Percentiles rank a stretch among this genome's conserved stretches.
These are phyloP conservation scores for Coffea humblotiana DNA, from an alignment of 305 asterid species.

Conservation along the genomic window DNA sequence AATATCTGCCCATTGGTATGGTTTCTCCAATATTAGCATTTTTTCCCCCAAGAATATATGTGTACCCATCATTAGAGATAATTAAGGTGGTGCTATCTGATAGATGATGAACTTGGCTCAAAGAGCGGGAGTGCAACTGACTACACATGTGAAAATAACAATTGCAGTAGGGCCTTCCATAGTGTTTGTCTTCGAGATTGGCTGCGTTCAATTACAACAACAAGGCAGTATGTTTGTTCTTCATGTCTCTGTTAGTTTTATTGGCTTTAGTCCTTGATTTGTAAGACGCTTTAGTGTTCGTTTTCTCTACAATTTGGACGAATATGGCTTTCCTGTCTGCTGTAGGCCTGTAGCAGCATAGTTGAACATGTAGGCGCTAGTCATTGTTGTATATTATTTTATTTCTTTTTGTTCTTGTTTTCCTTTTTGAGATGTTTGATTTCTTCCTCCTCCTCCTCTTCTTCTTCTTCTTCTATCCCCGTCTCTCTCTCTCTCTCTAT, in stretches of 20 bases:
- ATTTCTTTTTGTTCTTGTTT: neutral
- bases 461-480: neutral
- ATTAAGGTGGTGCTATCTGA: constrained; percentile 25
- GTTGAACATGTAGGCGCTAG: neutral
- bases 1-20: constrained; percentile 72
- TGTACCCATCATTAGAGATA: neutral
- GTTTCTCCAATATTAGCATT: no score
- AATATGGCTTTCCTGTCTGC: neutral
- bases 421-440: neutral
- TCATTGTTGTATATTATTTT: neutral
- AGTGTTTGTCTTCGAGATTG: constrained; percentile 82
- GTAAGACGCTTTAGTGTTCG: neutral
- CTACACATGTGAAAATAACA: constrained; percentile 66
- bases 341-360: neutral
- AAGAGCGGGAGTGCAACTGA: constrained; percentile 76
- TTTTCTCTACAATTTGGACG: neutral
- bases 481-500: neutral
- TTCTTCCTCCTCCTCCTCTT: neutral
- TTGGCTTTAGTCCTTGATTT: neutral
- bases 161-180: constrained; percentile 74
- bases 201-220: constrained; percentile 78
- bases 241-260: constrained; percentile 2
- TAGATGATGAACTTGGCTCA: constrained; percentile 82
- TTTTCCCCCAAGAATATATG: neutral
- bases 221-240: constrained; percentile 64